Conservation (phyloP, 2,329 filamentous ascomycete genomes). For the Fusarium continuum region DNA sequence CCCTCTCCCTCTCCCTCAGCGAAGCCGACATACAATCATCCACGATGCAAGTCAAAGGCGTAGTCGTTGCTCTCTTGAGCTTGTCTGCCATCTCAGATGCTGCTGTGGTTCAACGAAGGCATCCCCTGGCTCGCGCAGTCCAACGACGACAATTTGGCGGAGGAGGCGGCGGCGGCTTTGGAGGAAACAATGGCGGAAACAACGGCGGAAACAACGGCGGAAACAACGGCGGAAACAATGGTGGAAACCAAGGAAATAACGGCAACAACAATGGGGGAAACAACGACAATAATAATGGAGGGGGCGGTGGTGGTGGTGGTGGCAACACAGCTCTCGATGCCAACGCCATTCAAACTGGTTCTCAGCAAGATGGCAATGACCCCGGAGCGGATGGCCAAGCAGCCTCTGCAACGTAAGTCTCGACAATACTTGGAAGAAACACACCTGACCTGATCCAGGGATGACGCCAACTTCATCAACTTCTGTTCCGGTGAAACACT, state of each 20-base stretch:
- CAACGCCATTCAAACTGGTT: constrained; percentile 60
- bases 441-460: constrained; percentile 52
- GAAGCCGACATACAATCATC: constrained; percentile 25
- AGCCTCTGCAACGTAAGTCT: constrained; percentile 61
- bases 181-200: constrained; percentile 38
- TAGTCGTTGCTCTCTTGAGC: constrained; percentile 60
- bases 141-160: constrained; percentile 53
- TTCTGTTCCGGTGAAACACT: constrained; percentile 64
- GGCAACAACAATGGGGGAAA: constrained; percentile 41
- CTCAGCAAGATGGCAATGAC: constrained; percentile 58
- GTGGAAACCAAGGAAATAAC: constrained; percentile 37
- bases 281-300: constrained; percentile 31
- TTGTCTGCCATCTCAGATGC: constrained; percentile 57
- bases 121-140: constrained; percentile 50
- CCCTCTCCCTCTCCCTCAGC: constrained; percentile 39
- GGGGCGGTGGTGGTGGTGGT: constrained; percentile 40
- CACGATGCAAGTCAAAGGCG: constrained; percentile 63
- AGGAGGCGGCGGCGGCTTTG: constrained; percentile 39
- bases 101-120: constrained; percentile 52
- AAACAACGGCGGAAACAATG: constrained; percentile 40
- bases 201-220: constrained; percentile 40
- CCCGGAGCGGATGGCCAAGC: constrained; percentile 58
- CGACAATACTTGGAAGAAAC: not conserved
- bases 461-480: constrained; percentile 70
- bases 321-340: constrained; percentile 51